phyloP scores from a whole-genome alignment of 179 eudicot genomes.

The Heliamphora pulchella region DNA sequence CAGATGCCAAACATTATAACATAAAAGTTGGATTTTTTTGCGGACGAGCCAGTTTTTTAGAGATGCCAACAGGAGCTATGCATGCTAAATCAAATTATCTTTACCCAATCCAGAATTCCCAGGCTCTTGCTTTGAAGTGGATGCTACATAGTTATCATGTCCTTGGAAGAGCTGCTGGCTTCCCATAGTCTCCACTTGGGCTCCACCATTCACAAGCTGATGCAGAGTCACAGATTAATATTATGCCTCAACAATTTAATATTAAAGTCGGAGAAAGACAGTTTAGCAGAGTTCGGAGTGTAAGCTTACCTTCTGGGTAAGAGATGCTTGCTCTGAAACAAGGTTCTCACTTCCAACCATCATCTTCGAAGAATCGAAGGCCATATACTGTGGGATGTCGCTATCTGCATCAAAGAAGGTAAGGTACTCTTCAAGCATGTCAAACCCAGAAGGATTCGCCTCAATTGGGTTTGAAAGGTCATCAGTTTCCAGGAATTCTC shows the following conservation, averaged over 20 bases:
- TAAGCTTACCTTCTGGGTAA: conserved; percentile 36
- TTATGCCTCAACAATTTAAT: neutral
- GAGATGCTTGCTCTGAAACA: conserved; percentile 30
- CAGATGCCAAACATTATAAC: too few relatives aligned
- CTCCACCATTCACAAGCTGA: conserved; percentile 33
- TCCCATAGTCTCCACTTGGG: conserved; percentile 25
- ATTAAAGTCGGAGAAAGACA: neutral
- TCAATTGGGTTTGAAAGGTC: conserved; percentile 46
- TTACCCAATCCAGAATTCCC: conserved; percentile 44
- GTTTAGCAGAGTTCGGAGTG: neutral
- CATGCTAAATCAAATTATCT: neutral
- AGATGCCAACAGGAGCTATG: too few relatives aligned
- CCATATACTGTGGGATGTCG: conserved; percentile 36
- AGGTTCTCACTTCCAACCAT: conserved; percentile 23
- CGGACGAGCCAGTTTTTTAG: too few relatives aligned
- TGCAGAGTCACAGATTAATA: conserved; percentile 7
- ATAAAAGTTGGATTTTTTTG: too few relatives aligned
- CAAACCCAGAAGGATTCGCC: conserved; percentile 39
- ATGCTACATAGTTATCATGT: conserved; percentile 29
- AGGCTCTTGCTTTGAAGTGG: conserved; percentile 42
- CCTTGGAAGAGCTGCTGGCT: conserved; percentile 25
- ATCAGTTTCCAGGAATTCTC: conserved; percentile 51
- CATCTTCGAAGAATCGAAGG: conserved; percentile 34
- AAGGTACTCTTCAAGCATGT: conserved; percentile 44
- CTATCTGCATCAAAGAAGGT: conserved; percentile 38